Conservation (phyloP, 2,329 filamentous ascomycete species). For the Pleomassaria siparia region DNA sequence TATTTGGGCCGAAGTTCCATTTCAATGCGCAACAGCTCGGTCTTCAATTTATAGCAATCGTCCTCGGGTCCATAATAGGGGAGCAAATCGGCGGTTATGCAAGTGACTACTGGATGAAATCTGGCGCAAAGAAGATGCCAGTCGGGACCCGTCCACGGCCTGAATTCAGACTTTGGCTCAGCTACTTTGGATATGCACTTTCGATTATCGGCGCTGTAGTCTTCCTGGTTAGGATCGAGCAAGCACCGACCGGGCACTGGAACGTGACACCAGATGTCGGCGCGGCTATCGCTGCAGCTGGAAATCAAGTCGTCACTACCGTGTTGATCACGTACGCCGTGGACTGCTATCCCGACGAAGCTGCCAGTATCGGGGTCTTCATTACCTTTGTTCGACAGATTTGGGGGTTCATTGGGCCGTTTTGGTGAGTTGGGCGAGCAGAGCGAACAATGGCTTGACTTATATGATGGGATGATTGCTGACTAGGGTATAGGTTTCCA, state of each 20-base stretch:
- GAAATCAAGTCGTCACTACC: slow-evolving; percentile 64
- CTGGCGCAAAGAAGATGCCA: slow-evolving; percentile 38
- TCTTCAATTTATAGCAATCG: slow-evolving; percentile 59
- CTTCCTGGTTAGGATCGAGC: slow-evolving; percentile 55
- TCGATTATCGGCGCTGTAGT: slow-evolving; percentile 56
- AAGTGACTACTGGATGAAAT: slow-evolving; percentile 57
- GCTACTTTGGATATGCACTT: slow-evolving; percentile 55
- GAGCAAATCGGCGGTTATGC: slow-evolving; percentile 59
- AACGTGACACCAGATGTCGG: slow-evolving; percentile 61
- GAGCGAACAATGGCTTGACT: no score
- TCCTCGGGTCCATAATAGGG: slow-evolving; percentile 60
- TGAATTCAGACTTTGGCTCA: slow-evolving; percentile 60
- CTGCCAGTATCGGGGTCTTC: slow-evolving; percentile 60
- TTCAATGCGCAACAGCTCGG: slow-evolving; percentile 61
- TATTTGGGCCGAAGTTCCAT: slow-evolving; percentile 58
- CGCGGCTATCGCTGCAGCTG: slow-evolving; percentile 52
- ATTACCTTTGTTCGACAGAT: slow-evolving; percentile 59
- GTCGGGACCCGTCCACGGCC: slow-evolving; percentile 48
- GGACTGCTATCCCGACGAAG: slow-evolving; percentile 57
- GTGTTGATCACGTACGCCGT: slow-evolving; percentile 63
- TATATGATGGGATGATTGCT: background rate
- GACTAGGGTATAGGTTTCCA: slow-evolving; percentile 25
- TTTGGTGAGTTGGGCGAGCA: slow-evolving; percentile 30
- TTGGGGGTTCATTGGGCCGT: slow-evolving; percentile 45
- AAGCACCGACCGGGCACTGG: slow-evolving; percentile 50